These are phyloP conservation scores for Aspergillus niger DNA, from an alignment of 2,329 filamentous ascomycete species.

Conservation along the genomic window DNA sequence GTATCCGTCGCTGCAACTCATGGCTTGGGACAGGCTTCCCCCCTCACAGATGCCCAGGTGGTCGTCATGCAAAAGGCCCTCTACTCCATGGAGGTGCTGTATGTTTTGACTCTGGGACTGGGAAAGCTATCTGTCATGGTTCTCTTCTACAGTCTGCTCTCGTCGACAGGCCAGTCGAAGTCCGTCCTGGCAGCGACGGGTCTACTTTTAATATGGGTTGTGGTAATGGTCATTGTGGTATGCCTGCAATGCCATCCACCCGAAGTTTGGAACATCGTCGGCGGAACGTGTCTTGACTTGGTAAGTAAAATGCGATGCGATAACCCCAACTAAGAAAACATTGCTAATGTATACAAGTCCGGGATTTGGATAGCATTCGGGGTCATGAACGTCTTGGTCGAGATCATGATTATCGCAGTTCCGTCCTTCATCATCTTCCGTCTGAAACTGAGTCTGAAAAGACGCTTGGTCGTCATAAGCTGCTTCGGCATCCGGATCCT, in stretches of 20 bases:
- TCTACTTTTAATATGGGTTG: background rate
- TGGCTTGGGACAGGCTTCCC: background rate
- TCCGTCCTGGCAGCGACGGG: background rate
- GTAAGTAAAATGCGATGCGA: background rate
- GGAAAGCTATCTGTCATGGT: conserved; percentile 2
- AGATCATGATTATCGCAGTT: background rate
- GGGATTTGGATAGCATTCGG: background rate
- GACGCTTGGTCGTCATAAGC: conserved; percentile 6
- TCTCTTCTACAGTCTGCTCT: conserved; percentile 2
- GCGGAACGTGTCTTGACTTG: background rate
- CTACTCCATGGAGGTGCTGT: background rate
- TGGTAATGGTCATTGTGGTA: background rate
- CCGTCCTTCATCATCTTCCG: background rate
- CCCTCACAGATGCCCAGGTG: background rate
- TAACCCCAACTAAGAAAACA: background rate
- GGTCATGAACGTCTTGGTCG: background rate
- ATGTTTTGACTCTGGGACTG: conserved; percentile 2
- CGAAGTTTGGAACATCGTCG: background rate
- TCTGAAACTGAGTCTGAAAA: background rate
- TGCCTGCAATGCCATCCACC: background rate
- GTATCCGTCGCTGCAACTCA: conserved; percentile 3
- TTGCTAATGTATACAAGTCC: background rate
- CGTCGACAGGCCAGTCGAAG: background rate
- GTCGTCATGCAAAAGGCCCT: background rate
- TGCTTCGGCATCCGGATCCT: conserved; percentile 3